Evolutionary conservation across 768 basidiomycete genomes (phyloP), one percentile per base, ranked within the genome.

Genomic region (Lactarius vividus): DNA sequence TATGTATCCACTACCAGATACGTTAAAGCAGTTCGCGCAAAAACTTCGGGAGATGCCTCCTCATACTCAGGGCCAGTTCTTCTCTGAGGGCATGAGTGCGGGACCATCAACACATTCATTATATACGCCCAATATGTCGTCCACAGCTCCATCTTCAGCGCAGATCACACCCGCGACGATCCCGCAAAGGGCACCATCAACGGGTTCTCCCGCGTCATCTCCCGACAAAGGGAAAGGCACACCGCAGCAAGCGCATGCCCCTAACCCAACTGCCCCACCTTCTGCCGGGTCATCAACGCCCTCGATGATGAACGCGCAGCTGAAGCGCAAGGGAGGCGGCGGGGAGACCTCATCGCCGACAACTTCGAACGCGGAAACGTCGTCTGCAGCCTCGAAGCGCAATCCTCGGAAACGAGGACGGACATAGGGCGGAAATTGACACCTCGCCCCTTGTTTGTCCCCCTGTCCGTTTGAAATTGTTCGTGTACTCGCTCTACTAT

Each of bases 391-490:
- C 29, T 70, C 78, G 69, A 89, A 86, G 77, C 80, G 84, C 55
- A 56, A 70, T 44, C 72, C 80, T 40, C 83, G 88, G 64, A 87
- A 86, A 78, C 79, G 79, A 70, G 79, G 80, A 71, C 82, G 85
- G 74, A 83, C 81, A 69, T 76, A 75, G 69, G 82, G 77, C n/a
- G 78, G 77, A 63, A 79, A 80, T 69, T 82, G 79, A 74, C 28
- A 28, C 55, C 54, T 15, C 55, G 42, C 58, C 59, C 52, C 13
- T n/a, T 62, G 46, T 59, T 66, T 53, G 54, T 35, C 44, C 35
- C 52, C 37, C 42, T 42, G 42, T 33, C 31, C 37, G 28, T 52
- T 49, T 33, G 57, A 61, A 57, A 23, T 13, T 29, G 44, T 61
- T 40, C 35, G 55, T 60, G 53, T 67, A 62, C 57, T 39, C 28